phyloP scores from a whole-genome alignment of 176 grass and related monocot genomes.

The Oryza brachyantha region DNA sequence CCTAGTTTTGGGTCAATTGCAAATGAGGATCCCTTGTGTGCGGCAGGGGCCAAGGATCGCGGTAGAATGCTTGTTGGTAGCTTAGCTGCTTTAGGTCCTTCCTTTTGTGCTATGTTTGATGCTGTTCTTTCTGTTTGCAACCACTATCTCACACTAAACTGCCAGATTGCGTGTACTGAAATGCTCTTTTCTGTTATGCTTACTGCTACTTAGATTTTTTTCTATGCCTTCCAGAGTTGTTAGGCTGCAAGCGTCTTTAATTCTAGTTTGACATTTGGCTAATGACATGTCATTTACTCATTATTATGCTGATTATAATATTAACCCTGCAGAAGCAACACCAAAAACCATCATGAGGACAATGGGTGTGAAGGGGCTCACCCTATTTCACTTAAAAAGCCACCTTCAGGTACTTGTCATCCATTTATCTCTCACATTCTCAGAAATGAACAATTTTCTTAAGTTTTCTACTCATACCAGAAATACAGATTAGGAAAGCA shows the following conservation, averaged over 20 bases:
- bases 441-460: conserved; percentile 6
- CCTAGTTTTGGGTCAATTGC: background rate
- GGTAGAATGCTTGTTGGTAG: background rate
- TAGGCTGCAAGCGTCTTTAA: background rate
- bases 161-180: background rate
- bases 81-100: background rate
- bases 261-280: conserved; percentile 5
- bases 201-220: background rate
- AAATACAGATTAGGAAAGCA: conserved; percentile 87
- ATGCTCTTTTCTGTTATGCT: background rate
- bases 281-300: background rate
- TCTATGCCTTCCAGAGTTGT: background rate
- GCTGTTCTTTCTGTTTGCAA: background rate
- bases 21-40: background rate
- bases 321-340: conserved; percentile 57
- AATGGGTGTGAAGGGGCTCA: conserved; percentile 86
- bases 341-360: conserved; percentile 80
- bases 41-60: background rate
- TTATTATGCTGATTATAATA: background rate
- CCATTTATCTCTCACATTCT: background rate
- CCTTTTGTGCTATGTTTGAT: background rate
- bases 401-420: conserved; percentile 73
- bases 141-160: background rate
- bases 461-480: conserved; percentile 38
- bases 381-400: conserved; percentile 91